These are phyloP conservation scores for Pleurotus pulmonarius DNA, from an alignment of 768 basidiomycete genomes.

Conservation along the genomic window DNA sequence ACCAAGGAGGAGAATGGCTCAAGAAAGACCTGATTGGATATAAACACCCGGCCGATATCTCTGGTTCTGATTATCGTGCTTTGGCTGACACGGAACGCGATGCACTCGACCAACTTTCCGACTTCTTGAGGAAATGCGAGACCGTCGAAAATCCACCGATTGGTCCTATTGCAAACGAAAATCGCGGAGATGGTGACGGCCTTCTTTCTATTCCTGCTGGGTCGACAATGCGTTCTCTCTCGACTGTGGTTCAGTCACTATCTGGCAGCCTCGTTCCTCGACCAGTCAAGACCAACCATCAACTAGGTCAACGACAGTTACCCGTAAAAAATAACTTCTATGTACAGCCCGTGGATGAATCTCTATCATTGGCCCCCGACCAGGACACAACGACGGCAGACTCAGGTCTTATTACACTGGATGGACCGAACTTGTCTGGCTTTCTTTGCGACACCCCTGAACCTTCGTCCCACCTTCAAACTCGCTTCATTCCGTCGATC, in stretches of 20 bases:
- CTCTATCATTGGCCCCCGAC: no score
- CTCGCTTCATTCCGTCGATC: slow-evolving; percentile 33
- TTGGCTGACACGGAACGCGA: slow-evolving; percentile 23
- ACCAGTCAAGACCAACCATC: neutral
- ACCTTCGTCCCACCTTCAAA: slow-evolving; percentile 19
- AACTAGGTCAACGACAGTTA: neutral
- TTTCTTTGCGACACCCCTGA: neutral
- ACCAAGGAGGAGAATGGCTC: slow-evolving; percentile 35
- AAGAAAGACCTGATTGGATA: slow-evolving; percentile 24
- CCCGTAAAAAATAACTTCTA: no score
- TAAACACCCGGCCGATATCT: slow-evolving; percentile 12
- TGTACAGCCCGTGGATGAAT: no score
- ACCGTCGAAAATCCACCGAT: neutral
- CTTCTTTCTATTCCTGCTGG: neutral
- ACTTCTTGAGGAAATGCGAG: slow-evolving; percentile 6
- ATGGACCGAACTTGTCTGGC: neutral
- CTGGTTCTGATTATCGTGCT: neutral
- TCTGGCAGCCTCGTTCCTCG: neutral
- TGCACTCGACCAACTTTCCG: slow-evolving; percentile 15
- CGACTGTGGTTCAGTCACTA: neutral
- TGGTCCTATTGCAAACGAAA: no score
- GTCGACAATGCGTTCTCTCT: neutral
- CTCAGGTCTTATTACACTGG: neutral
- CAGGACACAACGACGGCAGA: no score
- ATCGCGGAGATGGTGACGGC: no score